These are phyloP conservation scores for Colletotrichum destructivum DNA, from an alignment of 2,329 filamentous ascomycete genomes.

Conservation along the genomic window DNA sequence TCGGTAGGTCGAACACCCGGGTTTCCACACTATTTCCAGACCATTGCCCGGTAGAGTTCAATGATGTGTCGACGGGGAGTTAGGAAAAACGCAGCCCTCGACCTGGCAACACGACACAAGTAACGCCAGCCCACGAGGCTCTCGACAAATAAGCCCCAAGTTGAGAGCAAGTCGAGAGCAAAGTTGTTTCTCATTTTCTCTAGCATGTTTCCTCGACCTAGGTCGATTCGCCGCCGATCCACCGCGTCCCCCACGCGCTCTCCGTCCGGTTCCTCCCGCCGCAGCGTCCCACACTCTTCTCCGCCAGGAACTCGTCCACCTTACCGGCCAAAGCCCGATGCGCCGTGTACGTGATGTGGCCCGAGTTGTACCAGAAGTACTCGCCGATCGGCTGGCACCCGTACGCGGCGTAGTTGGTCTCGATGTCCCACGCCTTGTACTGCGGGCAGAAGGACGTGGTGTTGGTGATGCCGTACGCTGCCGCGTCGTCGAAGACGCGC, in stretches of 20 bases:
- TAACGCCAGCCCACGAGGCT: too few relatives aligned
- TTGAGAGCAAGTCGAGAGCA: too few relatives aligned
- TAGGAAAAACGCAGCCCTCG: background rate
- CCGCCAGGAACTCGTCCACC: constrained; percentile 22
- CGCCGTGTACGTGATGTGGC: constrained; percentile 43
- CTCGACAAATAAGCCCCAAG: background rate
- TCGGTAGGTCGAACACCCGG: background rate
- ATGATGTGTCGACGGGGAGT: background rate
- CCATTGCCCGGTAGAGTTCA: background rate
- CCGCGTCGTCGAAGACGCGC: constrained; percentile 48
- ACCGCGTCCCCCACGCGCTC: background rate
- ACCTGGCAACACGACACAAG: too few relatives aligned
- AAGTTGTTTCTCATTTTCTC: too few relatives aligned
- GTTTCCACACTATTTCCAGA: background rate
- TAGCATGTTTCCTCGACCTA: background rate
- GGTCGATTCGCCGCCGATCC: background rate
- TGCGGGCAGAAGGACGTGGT: constrained; percentile 48
- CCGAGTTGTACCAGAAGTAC: constrained; percentile 53
- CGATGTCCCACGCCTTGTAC: constrained; percentile 47
- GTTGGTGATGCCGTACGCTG: constrained; percentile 48
- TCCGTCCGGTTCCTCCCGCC: background rate
- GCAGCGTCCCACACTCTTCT: constrained; percentile 1
- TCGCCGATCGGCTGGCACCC: constrained; percentile 48
- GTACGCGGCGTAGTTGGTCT: constrained; percentile 45
- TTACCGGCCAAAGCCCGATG: constrained; percentile 7